phyloP scores from a whole-genome alignment of 148 eudicot genomes.

The Vaccinium macrocarpon region DNA sequence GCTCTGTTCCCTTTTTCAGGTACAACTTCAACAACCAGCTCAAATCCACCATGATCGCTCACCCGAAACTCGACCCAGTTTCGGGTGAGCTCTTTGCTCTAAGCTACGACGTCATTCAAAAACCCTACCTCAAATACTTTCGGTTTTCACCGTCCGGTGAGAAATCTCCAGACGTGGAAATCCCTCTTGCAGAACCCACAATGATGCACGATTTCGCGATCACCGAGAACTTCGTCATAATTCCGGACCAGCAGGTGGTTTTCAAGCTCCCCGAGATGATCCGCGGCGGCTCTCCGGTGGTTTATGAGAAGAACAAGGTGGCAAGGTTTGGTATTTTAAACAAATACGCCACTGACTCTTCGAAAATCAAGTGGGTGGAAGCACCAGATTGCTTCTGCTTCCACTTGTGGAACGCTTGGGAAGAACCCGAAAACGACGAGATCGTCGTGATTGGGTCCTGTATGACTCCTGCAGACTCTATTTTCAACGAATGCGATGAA shows the following conservation, averaged over 20 bases:
- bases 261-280: conserved; percentile 82
- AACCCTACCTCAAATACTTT: conserved; percentile 69
- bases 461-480: conserved; percentile 88
- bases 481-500: conserved; percentile 78
- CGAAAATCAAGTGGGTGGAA: conserved; percentile 65
- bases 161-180: conserved; percentile 63
- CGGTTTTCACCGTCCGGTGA: conserved; percentile 42
- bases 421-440: conserved; percentile 70
- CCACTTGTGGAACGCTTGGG: conserved; percentile 95
- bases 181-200: conserved; percentile 51
- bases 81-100: conserved; percentile 62
- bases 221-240: conserved; percentile 55
- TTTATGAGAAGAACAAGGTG: conserved; percentile 51
- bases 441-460: conserved; percentile 85
- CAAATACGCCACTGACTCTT: conserved; percentile 40
- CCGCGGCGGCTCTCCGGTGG: conserved; percentile 79
- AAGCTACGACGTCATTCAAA: conserved; percentile 68
- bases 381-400: conserved; percentile 84
- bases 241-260: conserved; percentile 83
- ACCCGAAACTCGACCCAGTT: conserved; percentile 71
- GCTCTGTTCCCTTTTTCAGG: conserved; percentile 32
- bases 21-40: conserved; percentile 53
- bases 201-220: conserved; percentile 95
- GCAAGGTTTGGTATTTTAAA: conserved; percentile 60
- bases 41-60: conserved; percentile 69